A percentile compares a stretch with the other conserved stretches of the same genome.
Evolutionary conservation across 805 yeast genomes (phyloP).

Genomic region (Teunomyces pallodes): DNA sequence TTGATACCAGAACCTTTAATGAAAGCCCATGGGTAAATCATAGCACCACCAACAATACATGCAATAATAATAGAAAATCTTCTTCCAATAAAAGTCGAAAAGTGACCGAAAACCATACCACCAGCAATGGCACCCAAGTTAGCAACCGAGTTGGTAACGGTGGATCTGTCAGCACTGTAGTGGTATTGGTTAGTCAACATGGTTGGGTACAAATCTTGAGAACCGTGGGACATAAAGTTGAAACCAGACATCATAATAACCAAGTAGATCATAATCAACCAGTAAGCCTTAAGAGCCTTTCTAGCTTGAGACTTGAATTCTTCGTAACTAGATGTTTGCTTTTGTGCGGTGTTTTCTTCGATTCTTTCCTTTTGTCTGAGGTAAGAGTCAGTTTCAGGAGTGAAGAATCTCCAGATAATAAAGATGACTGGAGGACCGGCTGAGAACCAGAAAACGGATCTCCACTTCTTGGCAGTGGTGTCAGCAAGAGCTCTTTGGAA

Average conservation of each 20-base stretch:
- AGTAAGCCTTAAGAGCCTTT: slow-evolving; percentile 44
- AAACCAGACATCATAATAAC: slow-evolving; percentile 47
- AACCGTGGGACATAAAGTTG: slow-evolving; percentile 42
- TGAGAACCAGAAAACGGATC: slow-evolving; percentile 66
- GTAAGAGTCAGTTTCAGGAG: slow-evolving; percentile 63
- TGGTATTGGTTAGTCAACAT: slow-evolving; percentile 33
- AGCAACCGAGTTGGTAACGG: slow-evolving; percentile 41
- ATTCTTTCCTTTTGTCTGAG: slow-evolving; percentile 31
- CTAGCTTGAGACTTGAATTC: slow-evolving; percentile 12
- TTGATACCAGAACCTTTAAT: slow-evolving; percentile 39
- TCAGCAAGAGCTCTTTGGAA: slow-evolving; percentile 63
- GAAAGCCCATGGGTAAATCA: slow-evolving; percentile 41
- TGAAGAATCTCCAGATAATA: slow-evolving; percentile 52
- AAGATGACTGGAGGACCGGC: slow-evolving; percentile 66
- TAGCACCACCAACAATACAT: slow-evolving; percentile 35
- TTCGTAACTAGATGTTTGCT: slow-evolving; percentile 5
- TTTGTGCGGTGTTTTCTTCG: slow-evolving; percentile 9
- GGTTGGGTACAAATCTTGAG: slow-evolving; percentile 43
- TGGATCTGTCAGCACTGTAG: slow-evolving; percentile 29
- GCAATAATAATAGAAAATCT: slow-evolving; percentile 33
- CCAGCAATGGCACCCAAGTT: slow-evolving; percentile 42
- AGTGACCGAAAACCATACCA: slow-evolving; percentile 45
- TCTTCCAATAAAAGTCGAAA: slow-evolving; percentile 36
- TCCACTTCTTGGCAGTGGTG: slow-evolving; percentile 54
- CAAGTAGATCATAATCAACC: slow-evolving; percentile 59